phyloP scores from a whole-genome alignment of 108 stramenopile species.

The Cyclostephanos invisitatus region DNA sequence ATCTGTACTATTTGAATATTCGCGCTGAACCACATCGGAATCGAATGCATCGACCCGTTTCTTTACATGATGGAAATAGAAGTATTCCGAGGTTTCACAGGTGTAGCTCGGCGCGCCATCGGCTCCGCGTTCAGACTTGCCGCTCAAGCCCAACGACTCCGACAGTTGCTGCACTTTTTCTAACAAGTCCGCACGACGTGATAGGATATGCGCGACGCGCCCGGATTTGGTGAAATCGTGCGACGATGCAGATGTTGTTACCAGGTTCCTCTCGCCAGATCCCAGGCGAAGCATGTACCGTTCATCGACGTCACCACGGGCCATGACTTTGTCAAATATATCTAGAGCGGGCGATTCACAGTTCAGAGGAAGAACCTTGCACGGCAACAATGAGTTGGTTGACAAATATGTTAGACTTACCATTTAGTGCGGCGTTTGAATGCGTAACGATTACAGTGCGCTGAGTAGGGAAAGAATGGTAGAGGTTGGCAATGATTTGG shows the following conservation, averaged over 20 bases:
- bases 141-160: slow-evolving; percentile 81
- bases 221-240: slow-evolving; percentile 92
- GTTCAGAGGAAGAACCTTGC: background rate
- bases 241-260: slow-evolving; percentile 56
- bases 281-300: slow-evolving; percentile 94
- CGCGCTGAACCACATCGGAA: slow-evolving; percentile 6
- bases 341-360: slow-evolving; percentile 21
- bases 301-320: slow-evolving; percentile 84
- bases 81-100: slow-evolving; percentile 94
- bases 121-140: slow-evolving; percentile 70
- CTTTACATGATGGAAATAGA: slow-evolving; percentile 69
- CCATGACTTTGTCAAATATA: slow-evolving; percentile 96
- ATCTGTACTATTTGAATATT: slow-evolving; percentile 15
- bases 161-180: slow-evolving; percentile 89
- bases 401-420: background rate
- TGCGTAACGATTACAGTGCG: slow-evolving; percentile 96
- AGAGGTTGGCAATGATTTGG: slow-evolving; percentile 94
- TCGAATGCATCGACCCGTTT: slow-evolving; percentile 58
- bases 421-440: slow-evolving; percentile 98
- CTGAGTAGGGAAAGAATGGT: slow-evolving; percentile 92
- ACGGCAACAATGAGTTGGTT: background rate
- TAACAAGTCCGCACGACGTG: slow-evolving; percentile 77
- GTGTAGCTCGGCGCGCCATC: slow-evolving; percentile 89
- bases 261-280: slow-evolving; percentile 88
- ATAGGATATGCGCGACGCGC: slow-evolving; percentile 90